Evolutionary conservation across 2,329 filamentous ascomycete species (phyloP).

Genomic region (Alternaria incomplexa): DNA sequence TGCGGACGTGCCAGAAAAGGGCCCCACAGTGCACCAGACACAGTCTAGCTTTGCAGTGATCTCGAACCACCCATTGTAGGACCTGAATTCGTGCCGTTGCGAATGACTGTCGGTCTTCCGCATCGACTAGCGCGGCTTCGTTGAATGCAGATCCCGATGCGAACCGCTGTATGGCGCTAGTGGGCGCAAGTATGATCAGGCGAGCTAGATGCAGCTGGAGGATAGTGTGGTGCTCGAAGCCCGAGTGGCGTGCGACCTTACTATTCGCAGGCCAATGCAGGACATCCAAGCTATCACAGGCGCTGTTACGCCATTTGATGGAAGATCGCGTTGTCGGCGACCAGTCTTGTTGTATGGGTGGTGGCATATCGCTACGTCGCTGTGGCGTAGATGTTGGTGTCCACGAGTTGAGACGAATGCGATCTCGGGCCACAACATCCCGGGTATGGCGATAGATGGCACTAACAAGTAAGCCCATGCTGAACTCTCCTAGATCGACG

Average conservation of each 20-base stretch:
- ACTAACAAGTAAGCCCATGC: constrained; percentile 57
- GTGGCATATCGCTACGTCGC: constrained; percentile 6
- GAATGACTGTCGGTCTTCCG: neutral
- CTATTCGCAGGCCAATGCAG: constrained; percentile 65
- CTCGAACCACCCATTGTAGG: constrained; percentile 57
- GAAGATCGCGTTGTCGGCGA: constrained; percentile 56
- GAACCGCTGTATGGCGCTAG: constrained; percentile 54
- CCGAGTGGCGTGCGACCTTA: constrained; percentile 56
- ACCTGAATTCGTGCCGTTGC: constrained; percentile 37
- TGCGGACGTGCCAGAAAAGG: constrained; percentile 60
- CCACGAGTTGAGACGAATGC: constrained; percentile 52
- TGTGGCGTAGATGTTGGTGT: constrained; percentile 30
- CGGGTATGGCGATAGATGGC: constrained; percentile 58
- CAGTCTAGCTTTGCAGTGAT: constrained; percentile 64
- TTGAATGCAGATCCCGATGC: constrained; percentile 33
- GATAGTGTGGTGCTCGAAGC: constrained; percentile 62
- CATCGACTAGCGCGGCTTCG: constrained; percentile 9
- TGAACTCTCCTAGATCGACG: constrained; percentile 56
- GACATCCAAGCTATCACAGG: constrained; percentile 60
- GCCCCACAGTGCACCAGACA: constrained; percentile 62
- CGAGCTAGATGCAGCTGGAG: constrained; percentile 63
- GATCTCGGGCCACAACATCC: constrained; percentile 56
- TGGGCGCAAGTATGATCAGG: constrained; percentile 59
- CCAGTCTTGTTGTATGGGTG: constrained; percentile 43
- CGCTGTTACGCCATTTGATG: constrained; percentile 57